Evolutionary conservation across 1,284 basidiomycete genomes (phyloP).

Genomic region (Stereum hirsutum): DNA sequence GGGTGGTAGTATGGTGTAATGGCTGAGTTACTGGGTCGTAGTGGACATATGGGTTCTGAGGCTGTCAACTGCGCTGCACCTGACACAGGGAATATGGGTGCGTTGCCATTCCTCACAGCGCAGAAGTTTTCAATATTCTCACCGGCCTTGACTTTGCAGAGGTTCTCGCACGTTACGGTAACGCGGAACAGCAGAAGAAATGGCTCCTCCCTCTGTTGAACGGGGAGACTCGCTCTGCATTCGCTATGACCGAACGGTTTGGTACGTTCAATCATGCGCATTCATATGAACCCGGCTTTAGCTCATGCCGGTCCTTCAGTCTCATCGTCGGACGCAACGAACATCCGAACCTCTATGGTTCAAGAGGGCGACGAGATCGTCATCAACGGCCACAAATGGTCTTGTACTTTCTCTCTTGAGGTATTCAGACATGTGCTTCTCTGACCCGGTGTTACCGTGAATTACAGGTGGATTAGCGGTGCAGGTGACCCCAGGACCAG

Average conservation of each 20-base stretch:
- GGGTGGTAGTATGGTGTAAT: conserved; percentile 81
- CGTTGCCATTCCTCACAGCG: conserved; percentile 11
- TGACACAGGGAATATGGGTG: conserved; percentile 95
- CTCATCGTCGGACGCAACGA: conserved; percentile 93
- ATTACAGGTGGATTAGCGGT: conserved; percentile 86
- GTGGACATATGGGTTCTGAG: conserved; percentile 76
- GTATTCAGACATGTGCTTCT: conserved; percentile 2
- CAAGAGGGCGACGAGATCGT: conserved; percentile 86
- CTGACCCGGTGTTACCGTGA: conserved; percentile 1
- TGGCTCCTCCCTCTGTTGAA: conserved; percentile 87
- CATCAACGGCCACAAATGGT: conserved; percentile 97
- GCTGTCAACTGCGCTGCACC: conserved; percentile 90
- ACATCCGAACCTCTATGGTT: conserved; percentile 85
- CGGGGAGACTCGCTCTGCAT: conserved; percentile 90
- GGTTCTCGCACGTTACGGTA: conserved; percentile 93
- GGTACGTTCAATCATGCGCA: conserved; percentile 35
- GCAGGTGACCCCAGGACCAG: conserved; percentile 90
- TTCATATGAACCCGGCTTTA: neutral
- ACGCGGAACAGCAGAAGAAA: conserved; percentile 81
- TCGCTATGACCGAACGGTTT: conserved; percentile 91
- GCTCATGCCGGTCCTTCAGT: conserved; percentile 34
- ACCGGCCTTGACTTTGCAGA: conserved; percentile 37
- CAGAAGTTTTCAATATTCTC: neutral
- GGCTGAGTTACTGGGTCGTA: conserved; percentile 89
- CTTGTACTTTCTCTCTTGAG: conserved; percentile 6